phyloP scores from a whole-genome alignment of 768 basidiomycete species.

The Xanthoconium stramineum region DNA sequence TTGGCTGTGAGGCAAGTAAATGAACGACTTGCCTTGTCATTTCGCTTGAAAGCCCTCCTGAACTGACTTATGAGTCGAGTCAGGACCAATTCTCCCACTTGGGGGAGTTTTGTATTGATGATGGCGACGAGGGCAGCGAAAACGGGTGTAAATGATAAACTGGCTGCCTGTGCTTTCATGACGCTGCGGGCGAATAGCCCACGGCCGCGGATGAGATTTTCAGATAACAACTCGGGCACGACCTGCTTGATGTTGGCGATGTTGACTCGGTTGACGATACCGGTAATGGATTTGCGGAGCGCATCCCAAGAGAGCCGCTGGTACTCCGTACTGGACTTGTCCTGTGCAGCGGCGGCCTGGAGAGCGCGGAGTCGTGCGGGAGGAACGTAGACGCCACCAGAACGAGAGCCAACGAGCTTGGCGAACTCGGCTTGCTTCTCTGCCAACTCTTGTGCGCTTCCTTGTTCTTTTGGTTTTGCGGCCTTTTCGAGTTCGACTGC shows the following conservation, averaged over 20 bases:
- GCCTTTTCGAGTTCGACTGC: constrained; percentile 64
- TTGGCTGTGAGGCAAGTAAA: not conserved
- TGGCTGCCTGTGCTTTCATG: constrained; percentile 97
- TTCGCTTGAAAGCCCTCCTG: constrained; percentile 89
- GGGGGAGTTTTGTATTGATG: constrained; percentile 95
- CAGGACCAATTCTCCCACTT: constrained; percentile 90
- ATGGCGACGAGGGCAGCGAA: constrained; percentile 93
- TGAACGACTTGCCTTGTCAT: constrained; percentile 79
- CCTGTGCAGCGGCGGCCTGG: constrained; percentile 75
- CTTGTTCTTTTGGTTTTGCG: constrained; percentile 50
- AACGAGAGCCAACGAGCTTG: constrained; percentile 75
- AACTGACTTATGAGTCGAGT: constrained; percentile 93
- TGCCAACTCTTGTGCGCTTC: constrained; percentile 42
- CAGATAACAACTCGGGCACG: constrained; percentile 85
- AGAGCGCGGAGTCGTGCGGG: constrained; percentile 90
- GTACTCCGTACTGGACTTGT: constrained; percentile 85
- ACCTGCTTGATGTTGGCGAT: constrained; percentile 93
- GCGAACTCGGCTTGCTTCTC: constrained; percentile 87
- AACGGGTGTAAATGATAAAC: constrained; percentile 96
- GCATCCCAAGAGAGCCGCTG: constrained; percentile 98
- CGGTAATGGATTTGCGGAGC: constrained; percentile 93
- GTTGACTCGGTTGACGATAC: constrained; percentile 99
- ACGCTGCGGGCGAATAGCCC: constrained; percentile 91
- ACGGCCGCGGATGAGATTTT: constrained; percentile 91
- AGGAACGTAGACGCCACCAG: constrained; percentile 96